A percentile compares a stretch with the other conserved stretches of the same genome.
These are phyloP conservation scores for Kazachstania martiniae DNA, from an alignment of 805 yeast genomes.

Conservation along the genomic window DNA sequence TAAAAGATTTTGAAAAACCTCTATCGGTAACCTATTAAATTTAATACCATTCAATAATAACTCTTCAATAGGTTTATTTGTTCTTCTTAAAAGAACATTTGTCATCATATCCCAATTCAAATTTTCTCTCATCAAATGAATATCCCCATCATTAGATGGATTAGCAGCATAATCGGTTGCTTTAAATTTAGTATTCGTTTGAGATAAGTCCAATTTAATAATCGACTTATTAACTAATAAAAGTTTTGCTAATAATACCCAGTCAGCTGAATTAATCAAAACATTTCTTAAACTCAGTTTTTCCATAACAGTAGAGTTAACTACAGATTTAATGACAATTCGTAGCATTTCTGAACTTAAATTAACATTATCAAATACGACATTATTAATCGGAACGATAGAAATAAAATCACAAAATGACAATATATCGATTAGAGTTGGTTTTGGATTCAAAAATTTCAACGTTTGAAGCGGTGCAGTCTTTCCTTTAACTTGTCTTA, in stretches of 20 bases:
- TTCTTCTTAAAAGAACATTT: slow-evolving; percentile 57
- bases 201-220: slow-evolving; percentile 58
- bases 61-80: slow-evolving; percentile 56
- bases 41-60: slow-evolving; percentile 70
- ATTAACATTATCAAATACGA: slow-evolving; percentile 69
- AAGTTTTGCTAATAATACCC: slow-evolving; percentile 73
- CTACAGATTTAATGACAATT: slow-evolving; percentile 57
- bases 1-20: slow-evolving; percentile 42
- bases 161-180: slow-evolving; percentile 1
- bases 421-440: slow-evolving; percentile 77
- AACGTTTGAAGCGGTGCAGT: slow-evolving; percentile 62
- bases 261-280: slow-evolving; percentile 57
- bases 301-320: slow-evolving; percentile 53
- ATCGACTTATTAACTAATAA: slow-evolving; percentile 50
- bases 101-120: slow-evolving; percentile 76
- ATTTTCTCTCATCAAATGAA: slow-evolving; percentile 47
- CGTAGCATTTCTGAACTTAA: slow-evolving; percentile 67
- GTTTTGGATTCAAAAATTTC: slow-evolving; percentile 71
- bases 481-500: slow-evolving; percentile 69
- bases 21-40: slow-evolving; percentile 37
- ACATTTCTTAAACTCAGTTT: slow-evolving; percentile 70
- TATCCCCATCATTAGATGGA: slow-evolving; percentile 21
- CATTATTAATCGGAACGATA: slow-evolving; percentile 67
- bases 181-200: slow-evolving; percentile 34
- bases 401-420: slow-evolving; percentile 82